Percentiles rank a stretch among this genome's conserved stretches.
phyloP scores from a whole-genome alignment of 768 basidiomycete genomes.

The Nidularia pulvinata region DNA sequence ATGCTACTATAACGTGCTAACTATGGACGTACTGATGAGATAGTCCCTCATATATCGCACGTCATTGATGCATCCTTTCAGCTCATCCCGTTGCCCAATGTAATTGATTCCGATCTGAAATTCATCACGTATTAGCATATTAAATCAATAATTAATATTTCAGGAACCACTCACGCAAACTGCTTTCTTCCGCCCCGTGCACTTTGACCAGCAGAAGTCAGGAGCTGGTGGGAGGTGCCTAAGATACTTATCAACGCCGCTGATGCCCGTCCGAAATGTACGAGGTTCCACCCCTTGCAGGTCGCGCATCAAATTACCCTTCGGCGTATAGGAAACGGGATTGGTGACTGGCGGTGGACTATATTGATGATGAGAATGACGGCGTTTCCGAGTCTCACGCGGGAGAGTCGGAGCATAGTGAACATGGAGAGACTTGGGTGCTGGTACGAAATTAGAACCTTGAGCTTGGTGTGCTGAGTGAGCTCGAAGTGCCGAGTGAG shows the following conservation, averaged over 20 bases:
- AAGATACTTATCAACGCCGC: neutral
- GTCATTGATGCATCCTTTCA: neutral
- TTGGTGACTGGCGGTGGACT: no score
- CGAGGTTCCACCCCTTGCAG: neutral
- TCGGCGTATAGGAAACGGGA: no score
- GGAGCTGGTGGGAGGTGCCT: neutral
- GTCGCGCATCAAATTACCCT: no score
- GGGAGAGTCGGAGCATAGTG: no score
- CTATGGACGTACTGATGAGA: neutral
- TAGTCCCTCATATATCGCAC: neutral
- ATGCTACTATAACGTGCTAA: no score
- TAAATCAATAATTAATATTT: neutral
- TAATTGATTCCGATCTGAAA: neutral
- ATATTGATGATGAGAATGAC: no score
- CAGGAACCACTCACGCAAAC: neutral
- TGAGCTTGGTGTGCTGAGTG: no score
- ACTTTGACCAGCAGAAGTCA: neutral
- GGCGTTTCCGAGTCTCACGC: no score
- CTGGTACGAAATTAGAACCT: no score
- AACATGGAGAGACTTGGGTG: no score
- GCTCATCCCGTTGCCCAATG: neutral
- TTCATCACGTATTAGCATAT: neutral
- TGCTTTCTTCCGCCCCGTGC: neutral
- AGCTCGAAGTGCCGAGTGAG: no score
- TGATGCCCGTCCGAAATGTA: neutral